phyloP scores from a whole-genome alignment of 345 rosid species.

The Bruguiera sexangula region DNA sequence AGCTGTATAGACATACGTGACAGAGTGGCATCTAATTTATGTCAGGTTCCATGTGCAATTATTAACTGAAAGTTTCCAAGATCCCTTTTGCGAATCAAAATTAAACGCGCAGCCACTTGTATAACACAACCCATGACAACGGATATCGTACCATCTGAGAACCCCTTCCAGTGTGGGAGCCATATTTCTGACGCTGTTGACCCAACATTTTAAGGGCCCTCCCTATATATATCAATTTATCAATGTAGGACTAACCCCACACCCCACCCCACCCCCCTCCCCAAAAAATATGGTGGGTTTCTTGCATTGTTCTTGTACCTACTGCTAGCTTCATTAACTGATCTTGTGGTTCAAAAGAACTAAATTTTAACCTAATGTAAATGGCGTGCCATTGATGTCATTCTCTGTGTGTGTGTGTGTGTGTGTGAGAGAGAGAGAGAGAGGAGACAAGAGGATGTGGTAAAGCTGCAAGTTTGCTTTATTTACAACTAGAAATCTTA shows the following conservation, averaged over 20 bases:
- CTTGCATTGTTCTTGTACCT: constrained; percentile 1
- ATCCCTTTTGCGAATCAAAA: neutral
- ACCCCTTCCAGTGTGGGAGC: constrained; percentile 13
- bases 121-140: neutral
- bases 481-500: constrained; percentile 25
- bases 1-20: neutral
- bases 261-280: no score
- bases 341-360: neutral
- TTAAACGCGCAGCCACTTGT: constrained; percentile 7
- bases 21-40: constrained; percentile 9
- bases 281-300: no score
- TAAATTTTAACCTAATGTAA: no score
- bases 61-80: constrained; percentile 19
- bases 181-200: constrained; percentile 11
- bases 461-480: constrained; percentile 31
- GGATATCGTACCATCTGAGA: neutral
- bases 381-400: no score
- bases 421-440: neutral
- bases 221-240: no score
- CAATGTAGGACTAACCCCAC: no score
- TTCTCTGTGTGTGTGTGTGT: constrained; percentile 2
- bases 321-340: neutral
- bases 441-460: constrained; percentile 22
- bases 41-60: constrained; percentile 43
- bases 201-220: neutral